These are phyloP conservation scores for Leishmania turanica DNA, from an alignment of 208 protist species.

Conservation along the genomic window DNA sequence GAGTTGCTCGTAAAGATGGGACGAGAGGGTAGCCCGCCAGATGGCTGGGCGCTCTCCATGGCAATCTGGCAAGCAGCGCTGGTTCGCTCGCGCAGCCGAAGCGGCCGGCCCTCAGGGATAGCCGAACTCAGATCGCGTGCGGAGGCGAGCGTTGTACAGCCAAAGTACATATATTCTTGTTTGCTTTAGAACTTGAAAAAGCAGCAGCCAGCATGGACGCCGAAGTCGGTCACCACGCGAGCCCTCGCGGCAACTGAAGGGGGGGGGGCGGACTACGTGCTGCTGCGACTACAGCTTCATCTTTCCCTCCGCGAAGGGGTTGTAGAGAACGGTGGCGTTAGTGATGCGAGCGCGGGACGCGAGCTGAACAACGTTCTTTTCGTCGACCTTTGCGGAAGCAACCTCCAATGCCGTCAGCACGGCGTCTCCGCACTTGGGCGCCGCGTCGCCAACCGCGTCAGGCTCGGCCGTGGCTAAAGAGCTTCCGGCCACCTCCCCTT, in stretches of 20 bases:
- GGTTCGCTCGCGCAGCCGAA: background rate
- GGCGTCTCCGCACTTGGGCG: conserved; percentile 42
- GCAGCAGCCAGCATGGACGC: background rate
- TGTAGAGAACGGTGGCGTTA: conserved; percentile 69
- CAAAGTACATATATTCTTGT: background rate
- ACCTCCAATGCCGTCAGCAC: conserved; percentile 61
- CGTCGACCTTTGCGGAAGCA: conserved; percentile 40
- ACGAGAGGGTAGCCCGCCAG: background rate
- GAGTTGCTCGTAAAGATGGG: background rate
- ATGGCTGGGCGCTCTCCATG: background rate
- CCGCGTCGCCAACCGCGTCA: background rate
- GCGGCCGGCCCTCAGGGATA: background rate
- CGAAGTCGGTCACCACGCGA: background rate
- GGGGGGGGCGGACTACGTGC: background rate
- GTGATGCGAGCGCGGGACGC: conserved; percentile 45
- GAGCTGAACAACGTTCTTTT: conserved; percentile 60
- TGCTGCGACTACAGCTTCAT: conserved; percentile 8
- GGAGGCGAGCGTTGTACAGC: background rate
- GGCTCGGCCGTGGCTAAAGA: background rate
- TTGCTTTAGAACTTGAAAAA: background rate
- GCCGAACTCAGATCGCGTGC: background rate
- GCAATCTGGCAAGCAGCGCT: background rate
- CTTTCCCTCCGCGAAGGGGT: conserved; percentile 81
- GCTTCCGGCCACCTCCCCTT: background rate
- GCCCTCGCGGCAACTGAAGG: background rate